Evolutionary conservation across 2,329 filamentous ascomycete genomes (phyloP), one percentile per base, ranked within the genome.

Genomic region (Aspergillus pseudonomiae): DNA sequence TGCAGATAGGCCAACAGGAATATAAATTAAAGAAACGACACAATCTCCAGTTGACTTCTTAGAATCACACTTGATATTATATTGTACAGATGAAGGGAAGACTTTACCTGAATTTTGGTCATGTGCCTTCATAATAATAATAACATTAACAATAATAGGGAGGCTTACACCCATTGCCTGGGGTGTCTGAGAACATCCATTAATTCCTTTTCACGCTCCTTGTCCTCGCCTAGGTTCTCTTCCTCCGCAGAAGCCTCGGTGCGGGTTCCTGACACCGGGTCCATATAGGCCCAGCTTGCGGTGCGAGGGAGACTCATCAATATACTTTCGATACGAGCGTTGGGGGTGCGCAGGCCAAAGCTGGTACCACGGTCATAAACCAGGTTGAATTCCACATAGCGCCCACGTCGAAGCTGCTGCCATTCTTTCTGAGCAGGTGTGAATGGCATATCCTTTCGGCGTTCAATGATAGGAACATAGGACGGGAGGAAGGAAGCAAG

Each of bases 381-480:
- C 43, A 99, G 85, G 80, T 99, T 99, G 80, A 99, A 99, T 80
- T 99, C 95, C 67, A 99, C 95, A 77, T 99, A 99, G 73, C 93
- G 86, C n/a, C 95, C 95, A 68, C 95, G 84, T 57, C 95, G 87
- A 66, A 99, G 84, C 82, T 98, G 95, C 82, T 99, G 95, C 95
- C 95, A 99, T 68, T 92, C 88, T 83, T 97, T 97, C 81, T 97
- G 91, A 70, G 89, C 85, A 55, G 91, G 89, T 0, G 88, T 94
- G 73, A 88, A 99, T 0, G 92, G 89, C 93, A 97, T 93, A 72
- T 97, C 91, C 83, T 96, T 98, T 70, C 95, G 85, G 77, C 86
- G 89, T 75, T 93, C 86, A 63, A 99, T 85, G 69, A 99, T 97
- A 32, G 95, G 94, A 1, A 97, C 73, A 74, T 98, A 99, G 0